Evolutionary conservation across 768 basidiomycete species (phyloP), one percentile per base, ranked within the genome.

Genomic region (Mycena albidolilacea): DNA sequence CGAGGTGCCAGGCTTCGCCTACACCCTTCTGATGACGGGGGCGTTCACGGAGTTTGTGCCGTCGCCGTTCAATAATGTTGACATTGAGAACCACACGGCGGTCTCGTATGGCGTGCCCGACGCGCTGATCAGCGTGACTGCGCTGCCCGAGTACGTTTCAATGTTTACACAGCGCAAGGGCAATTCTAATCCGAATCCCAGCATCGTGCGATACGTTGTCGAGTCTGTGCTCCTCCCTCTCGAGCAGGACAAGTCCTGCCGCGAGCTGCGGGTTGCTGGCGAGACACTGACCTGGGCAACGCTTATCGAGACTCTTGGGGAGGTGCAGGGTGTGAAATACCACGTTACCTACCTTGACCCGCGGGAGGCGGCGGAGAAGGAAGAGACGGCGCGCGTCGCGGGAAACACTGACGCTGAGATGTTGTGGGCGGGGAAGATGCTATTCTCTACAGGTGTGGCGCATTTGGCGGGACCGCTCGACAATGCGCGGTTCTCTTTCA

Each of bases 301-400:
- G 30, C 65, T 67, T 2, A 43, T 67, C 21, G 41, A 41, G 41
- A 8, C 17, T 1, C 65, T 67, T 5, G 55, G n/a, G 23, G 55
- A 57, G 41, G 65, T 58, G 1, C 65, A 67, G 46, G 65, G 65
- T 23, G 65, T 66, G 54, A 57, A 57, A 38, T 66, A 66, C 41
- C 21, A 21, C n/a, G 23, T 23, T 19, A 57, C 41, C 15, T 66
- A 66, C 41, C 65, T 66, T 35, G 65, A 66, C 23, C 65, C 54
- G 23, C 38, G 8, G 37, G 65, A 66, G 37, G 65, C 65, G 55
- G 65, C 50, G 39, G 65, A 23, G 23, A 66, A 66, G 54, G 65
- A 65, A 21, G 64, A 66, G 41, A 37, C 35, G 41, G 63, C 63
- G 35, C 63, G 64, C 37, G 48, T 65, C 7, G 52, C 48, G 64